These are phyloP conservation scores for Colletotrichum orbiculare DNA, from an alignment of 2,329 filamentous ascomycete species.

Conservation along the genomic window DNA sequence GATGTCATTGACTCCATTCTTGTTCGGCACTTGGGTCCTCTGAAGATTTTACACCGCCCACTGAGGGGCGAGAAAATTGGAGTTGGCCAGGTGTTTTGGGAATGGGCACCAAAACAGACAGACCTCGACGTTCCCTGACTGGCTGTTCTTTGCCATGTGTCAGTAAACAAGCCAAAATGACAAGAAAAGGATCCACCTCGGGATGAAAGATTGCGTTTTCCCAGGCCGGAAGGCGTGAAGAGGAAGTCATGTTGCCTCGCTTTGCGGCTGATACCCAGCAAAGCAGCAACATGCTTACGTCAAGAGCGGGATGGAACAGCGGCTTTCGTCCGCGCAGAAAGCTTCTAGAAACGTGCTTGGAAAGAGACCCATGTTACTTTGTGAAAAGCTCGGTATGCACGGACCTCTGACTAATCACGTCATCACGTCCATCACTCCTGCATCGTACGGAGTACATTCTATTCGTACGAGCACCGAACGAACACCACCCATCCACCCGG, in stretches of 20 bases:
- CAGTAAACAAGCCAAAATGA: too few relatives aligned
- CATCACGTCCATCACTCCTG: neutral
- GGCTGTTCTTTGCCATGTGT: conserved; percentile 1
- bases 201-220: neutral
- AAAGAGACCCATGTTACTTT: too few relatives aligned
- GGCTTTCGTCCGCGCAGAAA: conserved; percentile 12
- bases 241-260: neutral
- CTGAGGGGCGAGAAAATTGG: conserved; percentile 8
- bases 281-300: conserved; percentile 8
- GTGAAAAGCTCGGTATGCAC: neutral
- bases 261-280: neutral
- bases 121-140: too few relatives aligned
- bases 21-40: conserved; percentile 23
- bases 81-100: conserved; percentile 12
- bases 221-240: neutral
- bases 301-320: conserved; percentile 17
- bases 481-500: conserved; percentile 5
- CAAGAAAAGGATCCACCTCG: too few relatives aligned
- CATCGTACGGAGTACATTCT: too few relatives aligned
- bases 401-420: conserved; percentile 14
- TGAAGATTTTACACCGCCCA: conserved; percentile 24
- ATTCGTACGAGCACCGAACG: neutral
- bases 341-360: conserved; percentile 29
- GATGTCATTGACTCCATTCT: conserved; percentile 35
- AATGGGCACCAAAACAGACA: neutral